Base-by-base conservation (phyloP, 345 rosid species). In the Tarenaya hassleriana region DNA sequence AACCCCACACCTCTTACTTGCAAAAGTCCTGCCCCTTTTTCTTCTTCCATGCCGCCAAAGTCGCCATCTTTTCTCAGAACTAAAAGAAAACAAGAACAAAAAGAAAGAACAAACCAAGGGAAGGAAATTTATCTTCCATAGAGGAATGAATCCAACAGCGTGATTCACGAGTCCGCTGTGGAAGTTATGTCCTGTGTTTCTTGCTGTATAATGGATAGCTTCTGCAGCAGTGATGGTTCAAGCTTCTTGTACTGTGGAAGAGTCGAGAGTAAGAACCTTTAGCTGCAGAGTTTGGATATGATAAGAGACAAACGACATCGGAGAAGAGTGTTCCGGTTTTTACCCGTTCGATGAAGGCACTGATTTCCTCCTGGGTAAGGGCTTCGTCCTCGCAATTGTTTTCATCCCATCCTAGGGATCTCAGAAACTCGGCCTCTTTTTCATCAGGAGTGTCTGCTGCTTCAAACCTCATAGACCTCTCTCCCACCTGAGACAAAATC, bases 361-460 rank as follows among this genome's bases (percentile, higher is more conserved):
- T 72, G 32, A 90, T 90, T 75, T 90, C 97, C 72, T 86, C 96
- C 66, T 80, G 75, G 3, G 98, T 82, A 52, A 90, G 95, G 19
- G 78, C 82, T 74, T 77, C 97, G 32, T 82, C 94, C 57, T 90
- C 98, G 9, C 80, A 83, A 40, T 62, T 40, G 74, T 68, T 73
- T 63, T 87, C 98, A 8, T 78, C 96, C 97, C 98, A 90, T 10
- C 98, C 98, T 34, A 90, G 94, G 20, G 98, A 90, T 53, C 92
- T 88, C 56, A 90, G 85, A 66, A 90, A 90, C 19, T 77, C 75
- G 55, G 67, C 87, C 66, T 88, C 96, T 69, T 80, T 76, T 71
- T 84, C 90, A 62, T 74, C 78, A 16, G 80, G 70, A 63, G 45
- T 51, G 41, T 67, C 68, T 27, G 62, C 59, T 32, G 57, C 62